Conservation (phyloP, 2,329 filamentous ascomycete genomes). For the Claviceps pusilla region DNA sequence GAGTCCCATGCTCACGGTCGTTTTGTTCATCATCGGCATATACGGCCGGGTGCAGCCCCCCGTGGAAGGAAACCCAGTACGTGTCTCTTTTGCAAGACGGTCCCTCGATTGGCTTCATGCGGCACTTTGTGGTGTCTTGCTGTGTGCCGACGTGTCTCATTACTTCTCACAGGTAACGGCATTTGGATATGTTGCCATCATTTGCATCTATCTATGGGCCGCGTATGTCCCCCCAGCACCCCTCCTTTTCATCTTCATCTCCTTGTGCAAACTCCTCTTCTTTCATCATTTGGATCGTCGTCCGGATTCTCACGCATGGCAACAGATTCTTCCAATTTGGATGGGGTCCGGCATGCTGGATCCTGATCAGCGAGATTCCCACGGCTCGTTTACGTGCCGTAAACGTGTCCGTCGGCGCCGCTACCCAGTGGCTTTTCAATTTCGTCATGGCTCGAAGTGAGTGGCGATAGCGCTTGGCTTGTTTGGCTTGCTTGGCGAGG, state of each 20-base stretch:
- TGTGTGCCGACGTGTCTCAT: background rate
- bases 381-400: conserved; percentile 49
- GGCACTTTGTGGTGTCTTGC: background rate
- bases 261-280: background rate
- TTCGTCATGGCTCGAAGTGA: conserved; percentile 50
- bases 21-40: conserved; percentile 58
- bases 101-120: background rate
- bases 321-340: conserved; percentile 48
- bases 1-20: conserved; percentile 42
- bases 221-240: conserved; percentile 18
- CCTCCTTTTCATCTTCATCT: no score
- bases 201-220: conserved; percentile 60
- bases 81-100: conserved; percentile 3
- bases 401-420: conserved; percentile 53
- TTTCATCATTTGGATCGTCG: background rate
- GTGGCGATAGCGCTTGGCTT: conserved; percentile 2
- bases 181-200: conserved; percentile 54
- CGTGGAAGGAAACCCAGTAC: conserved; percentile 29
- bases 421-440: conserved; percentile 61
- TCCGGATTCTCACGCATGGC: conserved; percentile 7
- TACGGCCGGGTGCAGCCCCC: conserved; percentile 51
- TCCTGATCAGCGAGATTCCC: conserved; percentile 54
- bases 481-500: background rate
- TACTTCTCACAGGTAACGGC: conserved; percentile 31
- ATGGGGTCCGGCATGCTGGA: conserved; percentile 61